These are phyloP conservation scores for Hericium erinaceus DNA, from an alignment of 768 basidiomycete species.

Conservation along the genomic window DNA sequence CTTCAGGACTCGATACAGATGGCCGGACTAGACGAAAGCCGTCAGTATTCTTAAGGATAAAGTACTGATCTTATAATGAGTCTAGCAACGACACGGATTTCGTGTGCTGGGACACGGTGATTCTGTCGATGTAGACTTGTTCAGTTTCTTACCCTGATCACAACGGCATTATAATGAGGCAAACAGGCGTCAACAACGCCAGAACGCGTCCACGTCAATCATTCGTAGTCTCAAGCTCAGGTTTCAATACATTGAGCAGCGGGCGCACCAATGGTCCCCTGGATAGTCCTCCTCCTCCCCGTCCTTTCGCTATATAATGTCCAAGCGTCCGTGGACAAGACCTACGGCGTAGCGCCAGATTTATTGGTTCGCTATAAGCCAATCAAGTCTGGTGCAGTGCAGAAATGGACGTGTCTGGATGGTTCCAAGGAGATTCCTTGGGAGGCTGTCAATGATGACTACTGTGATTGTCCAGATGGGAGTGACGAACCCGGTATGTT, in stretches of 20 bases:
- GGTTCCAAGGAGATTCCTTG: constrained; percentile 71
- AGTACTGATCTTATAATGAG: too few species aligned
- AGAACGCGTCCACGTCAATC: constrained; percentile 1
- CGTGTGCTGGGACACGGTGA: too few species aligned
- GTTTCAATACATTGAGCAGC: too few species aligned
- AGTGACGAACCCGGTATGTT: constrained; percentile 83
- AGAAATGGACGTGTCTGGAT: constrained; percentile 71
- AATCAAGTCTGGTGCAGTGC: not conserved
- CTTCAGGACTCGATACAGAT: too few species aligned
- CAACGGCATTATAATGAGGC: not conserved
- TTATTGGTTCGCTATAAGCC: not conserved
- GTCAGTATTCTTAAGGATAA: too few species aligned
- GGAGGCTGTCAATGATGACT: constrained; percentile 86
- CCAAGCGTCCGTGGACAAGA: not conserved
- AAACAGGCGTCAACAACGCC: not conserved
- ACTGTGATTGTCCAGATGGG: constrained; percentile 91
- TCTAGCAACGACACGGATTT: too few species aligned
- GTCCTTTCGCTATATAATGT: not conserved
- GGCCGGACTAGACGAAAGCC: too few species aligned
- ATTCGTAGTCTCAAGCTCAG: not conserved
- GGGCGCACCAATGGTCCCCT: not conserved
- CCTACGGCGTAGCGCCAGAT: not conserved
- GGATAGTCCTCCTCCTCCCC: not conserved
- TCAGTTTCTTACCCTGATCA: too few species aligned
- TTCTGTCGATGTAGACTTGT: too few species aligned